Base-by-base conservation (phyloP, 2,329 filamentous ascomycete genomes). In the Aaosphaeria pasadenensis region DNA sequence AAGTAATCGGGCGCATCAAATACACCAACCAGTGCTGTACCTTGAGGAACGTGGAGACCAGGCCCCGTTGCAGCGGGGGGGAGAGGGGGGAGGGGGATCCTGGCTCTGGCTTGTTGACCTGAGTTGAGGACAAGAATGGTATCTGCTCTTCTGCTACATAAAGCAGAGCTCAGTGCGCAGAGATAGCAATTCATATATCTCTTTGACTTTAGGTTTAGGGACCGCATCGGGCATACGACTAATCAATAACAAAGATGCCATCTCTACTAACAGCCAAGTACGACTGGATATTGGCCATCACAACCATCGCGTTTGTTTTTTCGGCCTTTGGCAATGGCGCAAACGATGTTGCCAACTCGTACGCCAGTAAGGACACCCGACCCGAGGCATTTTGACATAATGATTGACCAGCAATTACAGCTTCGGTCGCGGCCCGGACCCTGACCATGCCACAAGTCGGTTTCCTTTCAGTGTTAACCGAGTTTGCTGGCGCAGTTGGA, bases 341-440 rank as follows among this genome's bases (percentile, higher is more conserved):
- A 55, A 76, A 77, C 62, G 77, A 80, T 77, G 77, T 79, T 51
- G 77, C 77, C 64, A 81, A 80, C 60, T 72, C 77, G 0, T 81
- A 78, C 63, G 78, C 78, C 30, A 63, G 58, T 61, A 55, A 78
- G 75, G n/a, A 75, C 72, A 30, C 30, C 39, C 39, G 17, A 35
- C 32, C 7, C 32, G n/a, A 35, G n/a, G 33, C 7, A 36, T 36
- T 7, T 36, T n/a, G n/a, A n/a, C n/a, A 7, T 36, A 40, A 40
- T 40, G 39, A 35, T n/a, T 35, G 32, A 35, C 39, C 17, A 17
- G n/a, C 39, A n/a, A 40, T 7, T n/a, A 40, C 7, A 40, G 55
- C 60, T 44, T 63, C 60, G 4, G 76, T 81, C 30, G 77, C 77
- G 9, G 77, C 78, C 4, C 67, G 72, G 28, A 78, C 77, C 35